Evolutionary conservation across 1,139 yeast species (phyloP).

Genomic region (Yamadazyma oceani): DNA sequence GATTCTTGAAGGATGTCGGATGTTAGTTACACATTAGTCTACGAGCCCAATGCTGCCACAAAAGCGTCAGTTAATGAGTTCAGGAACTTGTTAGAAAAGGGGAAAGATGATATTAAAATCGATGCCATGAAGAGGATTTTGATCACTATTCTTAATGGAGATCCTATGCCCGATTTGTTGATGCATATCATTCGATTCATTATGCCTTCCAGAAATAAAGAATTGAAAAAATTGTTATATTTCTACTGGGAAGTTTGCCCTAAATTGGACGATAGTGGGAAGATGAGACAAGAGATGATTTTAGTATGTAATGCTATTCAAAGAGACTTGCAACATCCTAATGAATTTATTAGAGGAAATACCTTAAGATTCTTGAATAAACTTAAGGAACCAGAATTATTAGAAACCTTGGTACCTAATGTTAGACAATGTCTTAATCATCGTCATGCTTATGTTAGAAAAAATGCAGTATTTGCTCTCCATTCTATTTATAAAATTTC

Average conservation of each 20-base stretch:
- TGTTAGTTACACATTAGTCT: slow-evolving; percentile 67
- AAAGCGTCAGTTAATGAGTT: slow-evolving; percentile 76
- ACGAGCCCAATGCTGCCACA: slow-evolving; percentile 71
- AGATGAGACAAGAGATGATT: slow-evolving; percentile 97
- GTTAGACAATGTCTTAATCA: slow-evolving; percentile 90
- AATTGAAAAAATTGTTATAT: slow-evolving; percentile 86
- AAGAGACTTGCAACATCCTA: slow-evolving; percentile 96
- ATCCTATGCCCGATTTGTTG: slow-evolving; percentile 88
- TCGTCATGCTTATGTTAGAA: slow-evolving; percentile 96
- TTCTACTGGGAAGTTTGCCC: slow-evolving; percentile 99
- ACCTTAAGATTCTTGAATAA: slow-evolving; percentile 90
- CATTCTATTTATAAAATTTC: slow-evolving; percentile 80
- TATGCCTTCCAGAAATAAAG: slow-evolving; percentile 93
- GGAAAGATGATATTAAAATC: slow-evolving; percentile 83
- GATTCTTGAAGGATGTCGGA: slow-evolving; percentile 34
- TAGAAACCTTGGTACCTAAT: slow-evolving; percentile 94
- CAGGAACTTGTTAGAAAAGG: slow-evolving; percentile 80
- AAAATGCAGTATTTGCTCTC: slow-evolving; percentile 93
- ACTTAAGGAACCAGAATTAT: slow-evolving; percentile 86
- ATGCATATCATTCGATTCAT: slow-evolving; percentile 97
- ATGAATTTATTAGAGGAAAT: slow-evolving; percentile 94
- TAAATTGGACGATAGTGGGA: slow-evolving; percentile 82
- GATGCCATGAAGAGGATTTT: slow-evolving; percentile 88
- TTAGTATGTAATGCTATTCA: slow-evolving; percentile 97
- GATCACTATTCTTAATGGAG: slow-evolving; percentile 87